Base-by-base conservation (phyloP, 192 early-diverging fungal genomes). In the Chytriomyces sp. region DNA sequence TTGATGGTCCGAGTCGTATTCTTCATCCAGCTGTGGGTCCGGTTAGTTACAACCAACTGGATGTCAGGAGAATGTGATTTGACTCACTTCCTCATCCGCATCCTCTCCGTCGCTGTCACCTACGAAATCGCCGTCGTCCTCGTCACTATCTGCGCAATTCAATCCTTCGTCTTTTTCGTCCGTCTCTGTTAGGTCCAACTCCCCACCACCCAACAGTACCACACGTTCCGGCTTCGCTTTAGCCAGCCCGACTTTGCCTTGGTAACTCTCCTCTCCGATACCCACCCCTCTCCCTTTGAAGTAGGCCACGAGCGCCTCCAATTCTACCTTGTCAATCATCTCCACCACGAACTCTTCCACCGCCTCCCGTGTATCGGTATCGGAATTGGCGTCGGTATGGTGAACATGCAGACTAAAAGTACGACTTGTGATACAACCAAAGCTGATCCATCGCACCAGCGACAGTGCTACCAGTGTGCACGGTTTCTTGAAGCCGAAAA, bases 1-100 rank as follows among this genome's bases (percentile, higher is more conserved):
- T 54, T 68, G 65, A 33, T 68, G 65, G 8, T 68, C 65, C 7
- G 49, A 54, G 41, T 68, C 65, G 52, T 68, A 68, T n/a, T 68
- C 65, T 68, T 68, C 65, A 22, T 68, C 65, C 65, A 68, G 26
- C 52, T 68, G 62, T 28, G 7, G 25, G 5, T 19, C 12, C 5
- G 37, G 36, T 10, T 36, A 61, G 14, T 5, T 26, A 26, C 8
- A 58, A 58, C 8, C 56, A 7, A 8, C 12, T 26, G 12, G 8
- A 17, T 26, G 0, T 61, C 0, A 0, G 12, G 8, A 31, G 17
- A 22, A 61, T n/a, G n/a, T n/a, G n/a, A 61, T 10, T 0, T 17
- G 39, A 19, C 36, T 12, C 8, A 14, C 56, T 25, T 57, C 26
- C 14, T 14, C 56, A 57, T 7, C 56, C 7, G 14, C 25, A 26